phyloP scores from a whole-genome alignment of 106 monocot genomes.

The Allium fistulosum region DNA sequence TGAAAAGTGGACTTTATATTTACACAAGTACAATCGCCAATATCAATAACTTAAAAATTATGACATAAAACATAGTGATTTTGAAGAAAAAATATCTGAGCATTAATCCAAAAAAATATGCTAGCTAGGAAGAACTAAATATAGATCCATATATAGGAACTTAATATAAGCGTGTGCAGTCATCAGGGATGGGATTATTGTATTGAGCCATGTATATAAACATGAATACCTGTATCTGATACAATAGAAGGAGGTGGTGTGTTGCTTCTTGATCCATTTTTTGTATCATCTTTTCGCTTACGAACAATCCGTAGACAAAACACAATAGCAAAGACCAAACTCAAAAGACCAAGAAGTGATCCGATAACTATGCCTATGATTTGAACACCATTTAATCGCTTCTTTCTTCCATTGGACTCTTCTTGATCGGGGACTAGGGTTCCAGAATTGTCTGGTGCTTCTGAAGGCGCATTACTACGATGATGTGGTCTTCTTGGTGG shows the following conservation, averaged over 20 bases:
- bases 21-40: no score
- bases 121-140: no score
- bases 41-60: no score
- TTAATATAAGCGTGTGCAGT: no score
- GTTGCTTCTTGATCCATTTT: background rate
- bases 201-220: no score
- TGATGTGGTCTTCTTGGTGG: constrained; percentile 26
- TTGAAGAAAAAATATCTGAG: no score
- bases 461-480: constrained; percentile 13
- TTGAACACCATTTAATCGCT: constrained; percentile 5
- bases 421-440: constrained; percentile 6
- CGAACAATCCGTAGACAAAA: constrained; percentile 5
- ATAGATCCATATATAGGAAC: no score
- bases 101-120: no score
- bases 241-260: constrained; percentile 12
- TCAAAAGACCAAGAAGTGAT: constrained; percentile 10
- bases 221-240: constrained; percentile 13
- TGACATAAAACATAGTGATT: no score
- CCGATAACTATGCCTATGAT: constrained; percentile 13
- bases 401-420: background rate
- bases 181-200: no score
- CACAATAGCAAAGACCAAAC: constrained; percentile 7
- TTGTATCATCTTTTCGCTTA: constrained; percentile 5
- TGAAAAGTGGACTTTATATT: no score
- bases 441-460: constrained; percentile 12